Evolutionary conservation across 768 basidiomycete species (phyloP).

Genomic region (Suillus tomentosus): DNA sequence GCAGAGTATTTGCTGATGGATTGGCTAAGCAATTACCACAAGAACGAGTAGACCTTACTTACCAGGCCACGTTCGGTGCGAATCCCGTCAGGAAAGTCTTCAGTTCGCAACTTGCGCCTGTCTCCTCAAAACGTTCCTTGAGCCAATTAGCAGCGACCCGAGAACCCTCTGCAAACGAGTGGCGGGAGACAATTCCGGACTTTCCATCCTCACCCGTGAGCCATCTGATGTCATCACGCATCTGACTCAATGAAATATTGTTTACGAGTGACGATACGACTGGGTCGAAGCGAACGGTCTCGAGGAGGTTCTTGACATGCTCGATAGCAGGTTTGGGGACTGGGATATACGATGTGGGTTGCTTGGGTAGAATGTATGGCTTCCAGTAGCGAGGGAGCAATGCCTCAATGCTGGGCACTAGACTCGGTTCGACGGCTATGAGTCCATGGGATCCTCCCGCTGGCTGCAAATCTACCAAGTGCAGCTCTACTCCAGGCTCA

Average conservation of each 20-base stretch:
- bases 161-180: conserved; percentile 76
- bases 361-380: conserved; percentile 57
- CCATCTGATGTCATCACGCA: conserved; percentile 73
- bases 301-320: conserved; percentile 59
- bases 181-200: conserved; percentile 76
- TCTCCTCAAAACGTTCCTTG: conserved; percentile 67
- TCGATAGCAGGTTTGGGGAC: conserved; percentile 58
- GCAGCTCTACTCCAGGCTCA: conserved; percentile 7
- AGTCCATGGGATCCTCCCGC: conserved; percentile 47
- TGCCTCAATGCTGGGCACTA: conserved; percentile 53
- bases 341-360: conserved; percentile 50
- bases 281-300: conserved; percentile 66
- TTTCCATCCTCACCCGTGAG: conserved; percentile 82
- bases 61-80: conserved; percentile 89
- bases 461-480: conserved; percentile 42
- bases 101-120: conserved; percentile 74
- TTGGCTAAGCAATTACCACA: conserved; percentile 1
- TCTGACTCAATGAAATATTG: conserved; percentile 64
- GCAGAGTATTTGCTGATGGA: conserved; percentile 57
- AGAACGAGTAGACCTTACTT: conserved; percentile 20
- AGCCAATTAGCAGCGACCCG: conserved; percentile 72
- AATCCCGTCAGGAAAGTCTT: conserved; percentile 69
- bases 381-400: conserved; percentile 77
- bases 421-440: conserved; percentile 45
- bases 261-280: conserved; percentile 66